Conservation (phyloP, 441 rosid species). For the Geranium incanum region DNA sequence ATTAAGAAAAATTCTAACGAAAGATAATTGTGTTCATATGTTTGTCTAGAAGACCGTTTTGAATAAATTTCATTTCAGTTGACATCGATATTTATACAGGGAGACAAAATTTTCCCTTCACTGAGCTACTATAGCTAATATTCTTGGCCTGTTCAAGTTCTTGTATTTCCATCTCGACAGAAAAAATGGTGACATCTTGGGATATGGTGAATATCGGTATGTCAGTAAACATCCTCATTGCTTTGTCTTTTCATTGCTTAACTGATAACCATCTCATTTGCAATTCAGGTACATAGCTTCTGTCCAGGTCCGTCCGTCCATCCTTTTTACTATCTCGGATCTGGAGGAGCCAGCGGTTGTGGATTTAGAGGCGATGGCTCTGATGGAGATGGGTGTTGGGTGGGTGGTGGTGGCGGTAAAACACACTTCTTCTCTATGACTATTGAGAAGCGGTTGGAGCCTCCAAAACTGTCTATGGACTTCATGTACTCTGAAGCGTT, state of each 20-base stretch:
- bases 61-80: not conserved
- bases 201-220: not conserved
- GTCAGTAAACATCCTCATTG: not conserved
- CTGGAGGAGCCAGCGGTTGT: conserved; percentile 47
- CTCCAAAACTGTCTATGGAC: conserved; percentile 66
- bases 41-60: not conserved
- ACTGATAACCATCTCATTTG: conserved; percentile 7
- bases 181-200: not conserved
- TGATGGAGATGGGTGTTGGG: conserved; percentile 27
- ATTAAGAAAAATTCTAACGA: not conserved
- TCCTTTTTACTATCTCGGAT: conserved; percentile 43
- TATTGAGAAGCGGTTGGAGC: conserved; percentile 58
- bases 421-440: conserved; percentile 37
- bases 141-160: not conserved
- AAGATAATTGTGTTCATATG: not conserved
- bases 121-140: not conserved
- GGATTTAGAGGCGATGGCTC: conserved; percentile 39
- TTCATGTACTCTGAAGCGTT: conserved; percentile 76
- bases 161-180: not conserved
- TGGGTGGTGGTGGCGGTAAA: conserved; percentile 28
- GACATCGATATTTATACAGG: not conserved
- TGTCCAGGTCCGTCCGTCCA: conserved; percentile 18
- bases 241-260: not conserved
- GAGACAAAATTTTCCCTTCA: not conserved
- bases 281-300: conserved; percentile 7